phyloP scores from a whole-genome alignment of 140 eudicot species.

The Anethum foeniculum region DNA sequence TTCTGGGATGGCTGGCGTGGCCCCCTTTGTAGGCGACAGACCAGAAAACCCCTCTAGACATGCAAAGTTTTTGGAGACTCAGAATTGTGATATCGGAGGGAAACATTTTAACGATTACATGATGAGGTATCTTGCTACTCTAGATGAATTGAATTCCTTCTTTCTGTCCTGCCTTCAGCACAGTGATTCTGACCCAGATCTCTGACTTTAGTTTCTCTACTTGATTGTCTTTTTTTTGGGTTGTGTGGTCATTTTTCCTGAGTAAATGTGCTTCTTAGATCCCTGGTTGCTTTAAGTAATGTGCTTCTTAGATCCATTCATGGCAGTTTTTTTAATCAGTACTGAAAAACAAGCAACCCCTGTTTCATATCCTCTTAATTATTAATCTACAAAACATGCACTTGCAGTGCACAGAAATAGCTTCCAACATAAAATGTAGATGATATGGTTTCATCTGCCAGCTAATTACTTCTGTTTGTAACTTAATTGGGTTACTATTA shows the following conservation, averaged over 20 bases:
- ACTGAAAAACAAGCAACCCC: background rate
- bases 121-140: constrained; percentile 40
- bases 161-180: background rate
- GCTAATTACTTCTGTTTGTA: background rate
- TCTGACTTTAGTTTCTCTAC: background rate
- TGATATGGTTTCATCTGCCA: background rate
- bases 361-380: background rate
- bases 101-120: constrained; percentile 26
- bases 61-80: constrained; percentile 36
- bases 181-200: background rate
- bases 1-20: background rate
- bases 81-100: constrained; percentile 33
- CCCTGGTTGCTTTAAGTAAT: background rate
- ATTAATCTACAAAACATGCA: background rate
- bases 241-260: background rate
- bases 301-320: background rate
- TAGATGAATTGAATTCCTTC: background rate
- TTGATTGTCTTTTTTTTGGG: background rate
- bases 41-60: constrained; percentile 19
- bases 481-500: background rate
- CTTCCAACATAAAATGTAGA: background rate
- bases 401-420: background rate
- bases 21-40: background rate
- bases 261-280: background rate
- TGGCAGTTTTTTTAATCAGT: background rate